Conservation (phyloP, 2,329 filamentous ascomycete species). For the Trichophyton simii region DNA sequence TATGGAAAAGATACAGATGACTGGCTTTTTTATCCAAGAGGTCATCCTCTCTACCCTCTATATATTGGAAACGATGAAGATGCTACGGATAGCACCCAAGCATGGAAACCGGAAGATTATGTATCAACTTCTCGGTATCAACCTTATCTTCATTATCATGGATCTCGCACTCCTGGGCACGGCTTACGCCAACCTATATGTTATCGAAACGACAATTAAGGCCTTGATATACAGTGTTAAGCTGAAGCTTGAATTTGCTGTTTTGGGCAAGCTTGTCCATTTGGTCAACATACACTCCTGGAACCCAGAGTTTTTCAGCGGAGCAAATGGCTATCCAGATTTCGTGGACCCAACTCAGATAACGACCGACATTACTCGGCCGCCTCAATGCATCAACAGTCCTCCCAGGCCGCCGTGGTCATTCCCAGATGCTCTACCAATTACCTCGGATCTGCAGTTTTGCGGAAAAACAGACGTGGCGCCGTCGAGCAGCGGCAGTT, state of each 20-base stretch:
- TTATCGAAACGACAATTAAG: slow-evolving; percentile 37
- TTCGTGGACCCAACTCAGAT: slow-evolving; percentile 35
- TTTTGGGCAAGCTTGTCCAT: slow-evolving; percentile 34
- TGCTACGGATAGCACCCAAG: slow-evolving; percentile 37
- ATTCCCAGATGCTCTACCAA: neutral
- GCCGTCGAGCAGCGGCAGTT: neutral
- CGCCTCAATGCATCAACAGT: slow-evolving; percentile 11
- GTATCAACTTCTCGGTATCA: slow-evolving; percentile 39
- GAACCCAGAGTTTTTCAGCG: slow-evolving; percentile 25
- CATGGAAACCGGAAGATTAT: slow-evolving; percentile 34
- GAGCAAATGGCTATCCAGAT: slow-evolving; percentile 28
- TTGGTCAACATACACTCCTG: slow-evolving; percentile 29
- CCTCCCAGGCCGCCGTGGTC: slow-evolving; percentile 12
- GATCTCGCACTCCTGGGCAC: slow-evolving; percentile 33
- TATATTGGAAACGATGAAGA: slow-evolving; percentile 42
- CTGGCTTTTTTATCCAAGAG: slow-evolving; percentile 39
- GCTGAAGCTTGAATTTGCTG: slow-evolving; percentile 39
- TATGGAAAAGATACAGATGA: slow-evolving; percentile 39
- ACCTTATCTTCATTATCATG: slow-evolving; percentile 37
- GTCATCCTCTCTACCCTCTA: slow-evolving; percentile 37
- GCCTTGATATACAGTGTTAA: slow-evolving; percentile 39
- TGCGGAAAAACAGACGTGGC: neutral
- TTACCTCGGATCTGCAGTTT: slow-evolving; percentile 1
- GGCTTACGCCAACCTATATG: slow-evolving; percentile 34
- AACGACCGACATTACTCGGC: slow-evolving; percentile 31